phyloP scores from a whole-genome alignment of 2,329 filamentous ascomycete species.

The Rosellinia necatrix region DNA sequence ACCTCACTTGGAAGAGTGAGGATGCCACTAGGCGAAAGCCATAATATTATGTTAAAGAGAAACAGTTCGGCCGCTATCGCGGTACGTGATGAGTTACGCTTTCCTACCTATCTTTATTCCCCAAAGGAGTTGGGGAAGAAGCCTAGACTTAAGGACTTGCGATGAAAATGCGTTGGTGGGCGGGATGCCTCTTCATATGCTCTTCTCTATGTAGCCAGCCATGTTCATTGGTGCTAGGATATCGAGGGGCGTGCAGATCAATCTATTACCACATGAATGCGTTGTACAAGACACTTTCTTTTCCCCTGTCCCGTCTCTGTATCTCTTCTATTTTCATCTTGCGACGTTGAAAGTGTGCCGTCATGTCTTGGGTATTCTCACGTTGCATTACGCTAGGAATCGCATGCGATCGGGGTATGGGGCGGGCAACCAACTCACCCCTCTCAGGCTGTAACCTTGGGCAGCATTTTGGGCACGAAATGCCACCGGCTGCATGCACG shows the following conservation, averaged over 20 bases:
- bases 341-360: conserved; percentile 5
- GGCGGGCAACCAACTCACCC: not conserved
- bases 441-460: conserved; percentile 25
- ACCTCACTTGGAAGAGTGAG: conserved; percentile 16
- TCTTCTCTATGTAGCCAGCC: conserved; percentile 1
- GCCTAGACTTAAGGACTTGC: conserved; percentile 13
- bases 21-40: conserved; percentile 21
- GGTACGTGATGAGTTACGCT: conserved; percentile 36
- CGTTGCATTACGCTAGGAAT: conserved; percentile 21
- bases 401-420: not conserved
- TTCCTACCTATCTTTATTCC: conserved; percentile 22
- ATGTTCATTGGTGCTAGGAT: conserved; percentile 8
- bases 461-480: conserved; percentile 22
- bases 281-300: conserved; percentile 22
- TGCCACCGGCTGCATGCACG: not conserved
- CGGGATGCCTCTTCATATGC: conserved; percentile 17
- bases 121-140: conserved; percentile 18
- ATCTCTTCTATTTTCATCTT: conserved; percentile 1
- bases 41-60: conserved; percentile 30
- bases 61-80: conserved; percentile 28
- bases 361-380: conserved; percentile 11
- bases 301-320: conserved; percentile 1
- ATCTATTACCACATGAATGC: conserved; percentile 16
- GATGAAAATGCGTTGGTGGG: conserved; percentile 3
- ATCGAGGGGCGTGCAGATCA: conserved; percentile 20